Evolutionary conservation across 2,329 filamentous ascomycete genomes (phyloP).

Genomic region (Trichophyton mentagrophytes): DNA sequence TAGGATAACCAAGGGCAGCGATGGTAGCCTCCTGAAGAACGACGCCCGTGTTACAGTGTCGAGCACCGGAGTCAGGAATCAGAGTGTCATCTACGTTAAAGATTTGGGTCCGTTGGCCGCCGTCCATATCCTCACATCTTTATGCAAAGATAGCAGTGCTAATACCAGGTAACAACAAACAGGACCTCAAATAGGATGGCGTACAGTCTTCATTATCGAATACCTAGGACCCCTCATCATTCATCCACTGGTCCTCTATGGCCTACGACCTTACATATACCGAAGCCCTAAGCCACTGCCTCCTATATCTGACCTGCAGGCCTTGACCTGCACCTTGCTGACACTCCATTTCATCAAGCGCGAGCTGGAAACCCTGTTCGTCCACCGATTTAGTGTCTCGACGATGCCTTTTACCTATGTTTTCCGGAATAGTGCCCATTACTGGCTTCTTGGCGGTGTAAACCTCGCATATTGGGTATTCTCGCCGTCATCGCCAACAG

Average conservation of each 20-base stretch:
- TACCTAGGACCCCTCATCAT: conserved; percentile 86
- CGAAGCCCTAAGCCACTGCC: conserved; percentile 37
- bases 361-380: conserved; percentile 83
- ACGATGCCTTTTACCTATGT: conserved; percentile 90
- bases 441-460: conserved; percentile 75
- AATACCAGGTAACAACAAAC: not conserved
- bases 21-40: conserved; percentile 47
- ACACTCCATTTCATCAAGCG: conserved; percentile 83
- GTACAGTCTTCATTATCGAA: conserved; percentile 87
- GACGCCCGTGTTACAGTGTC: conserved; percentile 40
- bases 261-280: conserved; percentile 59
- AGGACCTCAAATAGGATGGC: conserved; percentile 87
- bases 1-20: conserved; percentile 51
- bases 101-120: conserved; percentile 58
- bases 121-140: not conserved
- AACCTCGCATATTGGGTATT: conserved; percentile 80
- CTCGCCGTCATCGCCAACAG: conserved; percentile 56
- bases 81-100: conserved; percentile 66
- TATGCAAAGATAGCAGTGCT: not conserved
- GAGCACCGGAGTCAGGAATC: conserved; percentile 44
- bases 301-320: conserved; percentile 53
- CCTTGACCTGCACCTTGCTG: conserved; percentile 60
- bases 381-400: conserved; percentile 87
- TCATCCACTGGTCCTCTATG: conserved; percentile 59
- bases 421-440: conserved; percentile 89